Base-by-base conservation (phyloP, 805 yeast genomes). In the Metschnikowia cubensis region DNA sequence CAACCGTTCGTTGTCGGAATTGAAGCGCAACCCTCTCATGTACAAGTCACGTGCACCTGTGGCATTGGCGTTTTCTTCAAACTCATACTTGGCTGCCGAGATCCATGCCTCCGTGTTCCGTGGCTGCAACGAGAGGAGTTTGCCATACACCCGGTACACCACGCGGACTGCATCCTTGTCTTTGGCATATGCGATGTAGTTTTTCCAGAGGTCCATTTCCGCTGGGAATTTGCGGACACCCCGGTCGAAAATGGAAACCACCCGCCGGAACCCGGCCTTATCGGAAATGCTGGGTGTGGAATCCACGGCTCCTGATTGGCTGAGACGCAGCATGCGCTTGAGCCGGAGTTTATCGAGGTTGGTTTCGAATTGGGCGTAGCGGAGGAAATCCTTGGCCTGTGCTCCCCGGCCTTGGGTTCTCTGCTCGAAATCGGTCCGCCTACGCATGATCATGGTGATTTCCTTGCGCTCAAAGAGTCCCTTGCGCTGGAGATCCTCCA, bases 371-470 rank as follows among this genome's bases (percentile, higher is more conserved):
- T 82, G 86, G 41, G 85, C 80, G 65, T 94, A 94, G 58, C 80
- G 79, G 49, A 88, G 64, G 62, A 83, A 95, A 66, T 92, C 98
- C 47, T 80, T 71, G 2, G 89, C 80, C 55, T 79, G 83, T 11
- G 91, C 81, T 1, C 94, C 96, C 67, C 98, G 78, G 39, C 96
- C 88, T 41, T 81, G 80, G 48, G 94, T 80, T 50, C 96, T 72
- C 66, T 94, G 96, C 69, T 94, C 99, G 60, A 90, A 94, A 68
- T 91, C 97, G 0, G 97, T 92, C 71, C 99, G 80, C 63, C 90
- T 81, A 70, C 94, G 84, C 89, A 92, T 89, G 48, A 94, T 85
- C 73, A 79, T 77, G 37, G 85, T 83, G 56, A 90, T 82, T 68
- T 94, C 99, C 58, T 80, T 80, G 59, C 87, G 87, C 38, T 83